Evolutionary conservation across 2,329 filamentous ascomycete species (phyloP), one percentile per base, ranked within the genome.

Genomic region (Fusarium torreyae): DNA sequence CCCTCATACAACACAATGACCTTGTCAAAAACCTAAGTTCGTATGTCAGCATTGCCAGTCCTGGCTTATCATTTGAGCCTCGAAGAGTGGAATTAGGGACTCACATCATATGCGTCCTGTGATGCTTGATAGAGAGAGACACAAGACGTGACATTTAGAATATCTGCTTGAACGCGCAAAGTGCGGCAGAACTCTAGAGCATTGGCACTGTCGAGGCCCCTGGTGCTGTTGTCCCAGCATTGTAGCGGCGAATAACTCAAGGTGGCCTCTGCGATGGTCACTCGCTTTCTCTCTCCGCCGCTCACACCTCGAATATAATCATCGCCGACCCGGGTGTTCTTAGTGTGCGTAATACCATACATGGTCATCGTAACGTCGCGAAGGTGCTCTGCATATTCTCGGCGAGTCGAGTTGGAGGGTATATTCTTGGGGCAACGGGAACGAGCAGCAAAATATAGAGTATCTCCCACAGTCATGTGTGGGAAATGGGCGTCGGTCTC

Each of bases 401-500:
- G 73, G 59, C 81, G 81, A 51, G 80, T 81, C 5, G 90, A 82
- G 26, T 88, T 88, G 3, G 83, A 81, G 4, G 89, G 89, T 3
- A 89, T 82, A n/a, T 85, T 76, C 44, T 86, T 85, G 0, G 90
- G 89, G 15, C 88, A 86, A 46, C 90, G 85, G 4, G 91, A 90
- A 22, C 86, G 83, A 4, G 92, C 91, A 10, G 92, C 92, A 66
- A 94, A 94, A 55, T 87, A 89, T 18, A 94, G 83, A 0, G 92
- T 94, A 68, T 94, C 90, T 52, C 91, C 91, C 17, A 94, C 92
- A 3, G 87, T 89, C 66, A 94, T 81, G 78, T 89, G 87, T 5
- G 91, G 91, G 75, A 94, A 94, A 78, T 94, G 91, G 7, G 91
- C 89, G 77, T n/a, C n/a, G n/a, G n/a, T n/a, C n/a, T n/a, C n/a